These are phyloP conservation scores for Coniochaeta sp. DNA, from an alignment of 2,329 filamentous ascomycete species.

Conservation along the genomic window DNA sequence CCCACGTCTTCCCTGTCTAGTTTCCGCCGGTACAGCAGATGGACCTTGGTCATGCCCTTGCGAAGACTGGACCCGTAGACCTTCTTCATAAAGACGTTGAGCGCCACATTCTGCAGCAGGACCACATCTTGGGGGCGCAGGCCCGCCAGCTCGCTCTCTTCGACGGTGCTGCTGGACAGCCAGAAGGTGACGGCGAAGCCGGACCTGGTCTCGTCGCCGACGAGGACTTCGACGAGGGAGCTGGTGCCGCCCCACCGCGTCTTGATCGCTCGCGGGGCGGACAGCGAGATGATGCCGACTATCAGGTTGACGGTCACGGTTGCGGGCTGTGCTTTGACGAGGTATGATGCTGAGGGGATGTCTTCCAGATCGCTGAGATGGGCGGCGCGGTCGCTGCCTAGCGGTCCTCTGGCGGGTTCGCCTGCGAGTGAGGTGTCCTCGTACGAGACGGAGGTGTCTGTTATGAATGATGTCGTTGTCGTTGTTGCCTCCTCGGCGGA, in stretches of 20 bases:
- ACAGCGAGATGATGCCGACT: conserved; percentile 69
- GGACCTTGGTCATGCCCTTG: conserved; percentile 60
- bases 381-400: neutral
- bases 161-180: conserved; percentile 43
- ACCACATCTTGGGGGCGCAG: conserved; percentile 70
- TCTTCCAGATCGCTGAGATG: conserved; percentile 58
- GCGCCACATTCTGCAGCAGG: conserved; percentile 69
- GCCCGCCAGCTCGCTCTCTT: conserved; percentile 23
- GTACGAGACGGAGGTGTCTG: conserved; percentile 25
- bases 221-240: conserved; percentile 66
- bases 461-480: conserved; percentile 22
- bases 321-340: conserved; percentile 64
- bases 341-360: conserved; percentile 59
- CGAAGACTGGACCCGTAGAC: conserved; percentile 83
- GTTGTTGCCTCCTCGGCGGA: conserved; percentile 5
- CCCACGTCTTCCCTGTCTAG: conserved; percentile 42
- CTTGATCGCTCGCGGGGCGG: conserved; percentile 58
- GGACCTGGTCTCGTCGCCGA: conserved; percentile 78
- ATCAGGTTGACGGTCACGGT: conserved; percentile 78
- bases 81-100: conserved; percentile 65
- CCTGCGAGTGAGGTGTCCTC: conserved; percentile 21
- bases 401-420: neutral
- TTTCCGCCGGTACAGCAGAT: conserved; percentile 54
- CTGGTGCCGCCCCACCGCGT: conserved; percentile 57
- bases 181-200: conserved; percentile 83